These are phyloP conservation scores for Mrakia hoshinonis DNA, from an alignment of 768 basidiomycete genomes.

Conservation along the genomic window DNA sequence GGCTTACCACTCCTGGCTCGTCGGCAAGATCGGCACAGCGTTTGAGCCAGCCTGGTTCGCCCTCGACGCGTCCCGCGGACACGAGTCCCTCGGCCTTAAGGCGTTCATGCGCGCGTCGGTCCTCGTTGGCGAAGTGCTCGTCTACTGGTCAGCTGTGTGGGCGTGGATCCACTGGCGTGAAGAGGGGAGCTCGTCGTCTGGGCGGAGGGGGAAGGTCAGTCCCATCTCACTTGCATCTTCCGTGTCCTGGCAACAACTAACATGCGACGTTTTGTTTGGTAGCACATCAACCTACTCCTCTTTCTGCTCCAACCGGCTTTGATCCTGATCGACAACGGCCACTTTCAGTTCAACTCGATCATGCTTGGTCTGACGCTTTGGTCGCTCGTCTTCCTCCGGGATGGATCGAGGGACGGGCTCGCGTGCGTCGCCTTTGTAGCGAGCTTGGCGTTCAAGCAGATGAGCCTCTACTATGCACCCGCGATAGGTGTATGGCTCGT, in stretches of 20 bases:
- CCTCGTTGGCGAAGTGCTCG: slow-evolving; percentile 54
- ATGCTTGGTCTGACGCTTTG: slow-evolving; percentile 62
- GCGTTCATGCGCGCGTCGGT: slow-evolving; percentile 76
- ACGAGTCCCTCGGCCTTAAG: slow-evolving; percentile 58
- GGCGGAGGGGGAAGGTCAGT: slow-evolving; percentile 67
- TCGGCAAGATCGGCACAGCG: slow-evolving; percentile 46
- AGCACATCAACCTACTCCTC: slow-evolving; percentile 50
- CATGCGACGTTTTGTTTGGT: too few species aligned
- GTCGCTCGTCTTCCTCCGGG: slow-evolving; percentile 37
- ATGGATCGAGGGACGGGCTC: slow-evolving; percentile 54
- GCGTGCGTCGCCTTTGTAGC: slow-evolving; percentile 73
- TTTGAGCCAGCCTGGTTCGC: slow-evolving; percentile 62
- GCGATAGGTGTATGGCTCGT: slow-evolving; percentile 83
- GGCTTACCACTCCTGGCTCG: slow-evolving; percentile 51
- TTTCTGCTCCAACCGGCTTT: slow-evolving; percentile 72
- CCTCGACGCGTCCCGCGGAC: slow-evolving; percentile 59
- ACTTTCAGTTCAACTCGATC: slow-evolving; percentile 91
- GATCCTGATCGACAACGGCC: slow-evolving; percentile 78
- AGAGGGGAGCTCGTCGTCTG: slow-evolving; percentile 54
- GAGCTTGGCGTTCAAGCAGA: slow-evolving; percentile 89
- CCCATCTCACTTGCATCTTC: too few species aligned
- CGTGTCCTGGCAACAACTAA: too few species aligned
- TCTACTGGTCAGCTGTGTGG: slow-evolving; percentile 64
- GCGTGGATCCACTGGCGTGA: slow-evolving; percentile 55
- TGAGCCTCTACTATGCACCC: slow-evolving; percentile 89